Base-by-base conservation (phyloP, 805 yeast genomes). In the Diddensiella caesifluorescens region DNA sequence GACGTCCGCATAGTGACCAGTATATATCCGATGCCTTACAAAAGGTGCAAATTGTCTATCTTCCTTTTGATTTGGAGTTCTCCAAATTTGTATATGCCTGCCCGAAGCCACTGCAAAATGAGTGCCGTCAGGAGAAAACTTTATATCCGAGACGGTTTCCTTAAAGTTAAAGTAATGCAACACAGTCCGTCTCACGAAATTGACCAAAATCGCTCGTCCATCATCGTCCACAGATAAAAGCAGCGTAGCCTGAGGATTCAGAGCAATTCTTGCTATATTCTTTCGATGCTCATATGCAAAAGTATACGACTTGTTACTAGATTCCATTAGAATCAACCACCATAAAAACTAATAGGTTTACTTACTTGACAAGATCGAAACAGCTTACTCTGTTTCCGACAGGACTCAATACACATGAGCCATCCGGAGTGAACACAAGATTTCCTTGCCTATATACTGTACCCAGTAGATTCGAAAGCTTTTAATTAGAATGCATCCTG, bases 31-130 rank as follows among this genome's bases (percentile, higher is more conserved):
- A 62, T 85, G 86, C 49, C 95, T 82, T 29, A 90, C 84, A 63
- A 92, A 92, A 12, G 98, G 98, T 0, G 96, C 92, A 70, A 92
- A 92, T 60, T 88, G 95, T 47, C 95, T 73, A 56, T 87, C 96
- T 53, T 85, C 92, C 5, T 77, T 66, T 19, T 70, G 68, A 35
- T 75, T 79, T 0, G 97, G 97, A 1, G 97, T 86, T 56, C 78
- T 80, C 98, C 98, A 92, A 5, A 92, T 80, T 61, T 92, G 97
- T 13, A 90, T 68, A 41, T 83, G 82, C 51, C 95, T 68, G 4
- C 86, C 87, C 26, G 79, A 69, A 3, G 95, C 95, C 21, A 87
- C 73, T 4, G 97, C 97, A 65, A 92, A 89, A 54, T 77, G 76
- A 34, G 71, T 71, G 2, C 97, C 97, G 62, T 87, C 88, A 2